These are phyloP conservation scores for Dichomitus squalens DNA, from an alignment of 1,284 basidiomycete species.

Conservation along the genomic window DNA sequence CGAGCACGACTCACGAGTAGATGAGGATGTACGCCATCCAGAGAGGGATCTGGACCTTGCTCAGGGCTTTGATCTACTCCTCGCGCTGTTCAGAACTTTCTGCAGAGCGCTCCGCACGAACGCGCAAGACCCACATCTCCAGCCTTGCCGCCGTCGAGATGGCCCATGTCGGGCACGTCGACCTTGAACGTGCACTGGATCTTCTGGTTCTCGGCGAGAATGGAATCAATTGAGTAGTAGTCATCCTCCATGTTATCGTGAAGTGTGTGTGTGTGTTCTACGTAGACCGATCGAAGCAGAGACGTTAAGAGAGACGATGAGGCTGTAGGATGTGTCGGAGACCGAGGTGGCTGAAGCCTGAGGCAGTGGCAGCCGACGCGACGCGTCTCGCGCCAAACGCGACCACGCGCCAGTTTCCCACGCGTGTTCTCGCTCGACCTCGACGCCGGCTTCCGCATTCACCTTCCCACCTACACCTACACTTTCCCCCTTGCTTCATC, in stretches of 20 bases:
- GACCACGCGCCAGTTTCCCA: slow-evolving; percentile 24
- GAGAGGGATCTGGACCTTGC: slow-evolving; percentile 80
- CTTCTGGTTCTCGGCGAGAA: slow-evolving; percentile 92
- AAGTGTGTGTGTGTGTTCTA: not conserved
- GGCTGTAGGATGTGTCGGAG: not conserved
- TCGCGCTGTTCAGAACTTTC: not conserved
- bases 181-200: slow-evolving; percentile 88
- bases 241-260: slow-evolving; percentile 74
- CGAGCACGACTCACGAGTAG: slow-evolving; percentile 62
- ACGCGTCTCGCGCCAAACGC: slow-evolving; percentile 24
- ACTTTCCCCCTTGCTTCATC: not conserved
- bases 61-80: slow-evolving; percentile 66
- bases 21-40: slow-evolving; percentile 87
- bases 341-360: not conserved
- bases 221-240: slow-evolving; percentile 87
- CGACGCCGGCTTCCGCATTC: not conserved
- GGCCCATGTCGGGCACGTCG: slow-evolving; percentile 84
- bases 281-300: not conserved
- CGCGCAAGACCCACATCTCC: slow-evolving; percentile 60
- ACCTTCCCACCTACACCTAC: not conserved
- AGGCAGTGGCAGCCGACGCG: slow-evolving; percentile 15
- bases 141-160: slow-evolving; percentile 82
- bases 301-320: not conserved
- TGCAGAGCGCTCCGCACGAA: not conserved
- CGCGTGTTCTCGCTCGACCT: slow-evolving; percentile 2